A percentile compares a stretch with the other conserved stretches of the same genome.
These are phyloP conservation scores for Russula earlei DNA, from an alignment of 768 basidiomycete genomes.

Conservation along the genomic window DNA sequence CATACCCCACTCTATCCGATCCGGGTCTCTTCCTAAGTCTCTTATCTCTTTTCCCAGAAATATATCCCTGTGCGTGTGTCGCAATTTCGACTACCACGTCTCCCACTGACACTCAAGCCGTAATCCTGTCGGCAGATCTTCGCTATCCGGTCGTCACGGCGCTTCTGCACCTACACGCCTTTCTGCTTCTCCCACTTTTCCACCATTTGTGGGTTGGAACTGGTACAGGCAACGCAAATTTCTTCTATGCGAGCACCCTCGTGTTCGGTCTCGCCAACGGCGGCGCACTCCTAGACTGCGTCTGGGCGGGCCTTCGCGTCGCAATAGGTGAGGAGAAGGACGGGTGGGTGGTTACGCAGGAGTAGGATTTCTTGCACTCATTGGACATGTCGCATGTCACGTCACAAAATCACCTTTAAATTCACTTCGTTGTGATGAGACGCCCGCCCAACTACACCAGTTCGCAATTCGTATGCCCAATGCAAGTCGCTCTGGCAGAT, in stretches of 20 bases:
- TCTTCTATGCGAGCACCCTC: constrained; percentile 92
- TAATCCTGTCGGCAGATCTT: constrained; percentile 46
- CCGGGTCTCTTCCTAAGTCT: constrained; percentile 79
- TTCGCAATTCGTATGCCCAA: background rate
- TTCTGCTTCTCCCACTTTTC: constrained; percentile 82
- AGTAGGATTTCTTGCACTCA: constrained; percentile 27
- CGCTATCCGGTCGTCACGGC: constrained; percentile 77
- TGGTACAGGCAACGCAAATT: constrained; percentile 95
- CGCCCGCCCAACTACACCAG: no score
- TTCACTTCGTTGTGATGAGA: background rate
- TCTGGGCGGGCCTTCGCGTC: constrained; percentile 75
- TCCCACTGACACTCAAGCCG: background rate
- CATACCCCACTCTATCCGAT: constrained; percentile 87
- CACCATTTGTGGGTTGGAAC: constrained; percentile 85
- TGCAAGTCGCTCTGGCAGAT: background rate
- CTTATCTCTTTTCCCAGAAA: constrained; percentile 75
- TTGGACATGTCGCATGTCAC: background rate
- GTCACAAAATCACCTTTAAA: background rate
- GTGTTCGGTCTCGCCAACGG: constrained; percentile 88
- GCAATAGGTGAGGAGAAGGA: constrained; percentile 51
- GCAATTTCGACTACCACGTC: background rate
- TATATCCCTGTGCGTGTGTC: constrained; percentile 73
- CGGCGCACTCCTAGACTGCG: constrained; percentile 69
- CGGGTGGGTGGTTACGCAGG: constrained; percentile 50
- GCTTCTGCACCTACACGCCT: constrained; percentile 75